Evolutionary conservation across 2,329 filamentous ascomycete species (phyloP), one percentile per base, ranked within the genome.

Genomic region (Ophiostoma australiae): DNA sequence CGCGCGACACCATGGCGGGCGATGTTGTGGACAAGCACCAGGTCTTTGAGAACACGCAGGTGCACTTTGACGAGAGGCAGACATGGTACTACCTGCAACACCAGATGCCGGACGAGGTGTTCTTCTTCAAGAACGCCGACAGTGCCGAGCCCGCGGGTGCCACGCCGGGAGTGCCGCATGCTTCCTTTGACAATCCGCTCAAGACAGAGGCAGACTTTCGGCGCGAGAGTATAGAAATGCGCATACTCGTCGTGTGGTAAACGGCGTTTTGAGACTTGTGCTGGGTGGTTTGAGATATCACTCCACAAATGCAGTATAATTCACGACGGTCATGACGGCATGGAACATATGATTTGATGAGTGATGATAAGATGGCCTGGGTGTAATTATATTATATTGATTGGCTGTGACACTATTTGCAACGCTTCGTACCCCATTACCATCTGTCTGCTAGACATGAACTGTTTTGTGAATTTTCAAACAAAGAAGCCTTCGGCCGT

Each of bases 11-110:
- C 7, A 75, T 75, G 72, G 67, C 74, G 0, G 72, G 74, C 55
- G 75, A 75, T 48, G 74, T 75, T 1, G 73, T 75, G 20, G 73
- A 76, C 70, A 67, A 69, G 20, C 72, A 73, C 69, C 69, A 73
- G 37, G 73, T 73, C 15, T 74, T 74, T 69, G 75, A 76, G 37
- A 76, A 75, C 69, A 74, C 72, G 1, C 74, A 74, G 68, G 70
- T 76, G 17, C 74, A 75, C 69, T 71, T 72, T 70, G 72, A 73
- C 39, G 71, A 63, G 37, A 23, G 41, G 2, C 75, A 76, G 39
- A 58, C 33, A 37, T 76, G 75, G 75, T 76, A 73, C 69, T 76
- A 74, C 31, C 70, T 76, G 20, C 41, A 67, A 3, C 67, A 72
- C 41, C 75, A 76, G 71, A 69, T 72, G 70, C 72, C 72, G 2